Base-by-base conservation (phyloP, 768 basidiomycete species). In the Podaxis pistillaris region DNA sequence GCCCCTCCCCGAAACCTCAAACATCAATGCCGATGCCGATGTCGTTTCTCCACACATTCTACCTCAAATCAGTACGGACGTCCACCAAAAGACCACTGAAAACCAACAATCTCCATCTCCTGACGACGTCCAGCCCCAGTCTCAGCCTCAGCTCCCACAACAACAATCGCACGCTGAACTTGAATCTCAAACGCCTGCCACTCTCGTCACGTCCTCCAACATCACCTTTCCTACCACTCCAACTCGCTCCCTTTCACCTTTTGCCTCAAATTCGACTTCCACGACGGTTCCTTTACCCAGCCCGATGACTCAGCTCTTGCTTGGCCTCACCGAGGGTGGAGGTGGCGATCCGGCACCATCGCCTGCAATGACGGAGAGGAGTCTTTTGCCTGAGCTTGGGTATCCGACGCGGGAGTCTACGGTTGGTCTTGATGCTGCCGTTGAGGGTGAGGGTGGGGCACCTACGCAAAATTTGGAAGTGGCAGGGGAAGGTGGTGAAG, bases 331-430 rank as follows among this genome's bases (percentile, higher is more conserved):
- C 12, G 0, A 8, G 0, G 19, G 24, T 13, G 22, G 3, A 24
- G 19, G 13, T 15, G 19, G n/a, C 44, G 24, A 44, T 12, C 13
- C 44, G 9, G 17, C 17, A 9, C 33, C 60, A 9, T 50, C 58
- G 33, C 54, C 55, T 37, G 54, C 47, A 6, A 56, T 62, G 61
- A 38, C 17, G 5, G 44, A 36, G 38, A n/a, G 54, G 33, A 28
- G 17, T 33, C 19, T 30, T 40, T 26, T 62, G 30, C 61, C 61
- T 41, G 61, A 56, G 13, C 46, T 62, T n/a, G 54, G 24, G 36
- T 62, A 62, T 41, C 61, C 61, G 5, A 60, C 50, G 15, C 28
- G 47, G 58, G 58, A 60, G 30, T 8, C 49, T 13, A 37, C 47
- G 0, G 36, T 40, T 9, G 50, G 12, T 22, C 1, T 36, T 19